A percentile compares a stretch with the other conserved stretches of the same genome.
Conservation (phyloP, 148 eudicot species). For the Amaranthus cruentus region DNA sequence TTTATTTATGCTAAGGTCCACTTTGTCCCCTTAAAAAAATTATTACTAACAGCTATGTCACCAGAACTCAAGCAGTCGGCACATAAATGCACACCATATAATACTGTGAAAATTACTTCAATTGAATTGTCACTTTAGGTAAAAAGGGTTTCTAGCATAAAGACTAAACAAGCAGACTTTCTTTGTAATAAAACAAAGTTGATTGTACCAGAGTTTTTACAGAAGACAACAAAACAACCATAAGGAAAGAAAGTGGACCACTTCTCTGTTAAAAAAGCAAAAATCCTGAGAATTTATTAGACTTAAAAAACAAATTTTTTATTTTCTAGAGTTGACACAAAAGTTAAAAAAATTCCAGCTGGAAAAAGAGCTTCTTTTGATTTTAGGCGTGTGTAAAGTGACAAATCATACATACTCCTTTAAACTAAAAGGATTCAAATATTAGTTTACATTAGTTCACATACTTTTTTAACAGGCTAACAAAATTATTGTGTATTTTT, state of each 20-base stretch:
- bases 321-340: not conserved
- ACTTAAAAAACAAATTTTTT: not conserved
- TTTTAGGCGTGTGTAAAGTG: too few species aligned
- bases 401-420: too few species aligned
- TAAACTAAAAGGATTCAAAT: too few species aligned
- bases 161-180: not conserved
- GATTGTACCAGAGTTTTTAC: not conserved
- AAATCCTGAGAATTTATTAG: not conserved
- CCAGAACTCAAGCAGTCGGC: constrained; percentile 12
- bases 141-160: not conserved
- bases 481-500: too few species aligned
- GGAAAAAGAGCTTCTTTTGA: constrained; percentile 4
- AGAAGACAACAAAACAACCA: constrained; percentile 1
- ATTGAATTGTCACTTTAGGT: constrained; percentile 8
- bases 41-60: constrained; percentile 7
- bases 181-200: not conserved
- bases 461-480: too few species aligned
- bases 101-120: constrained; percentile 1
- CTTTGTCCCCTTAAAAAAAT: not conserved
- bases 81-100: not conserved
- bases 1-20: constrained; percentile 10
- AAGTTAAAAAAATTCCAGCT: constrained; percentile 6
- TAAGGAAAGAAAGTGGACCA: not conserved
- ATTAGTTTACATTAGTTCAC: too few species aligned
- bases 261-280: not conserved